Conservation (phyloP, 2,329 filamentous ascomycete genomes). For the Aspergillus puulaauensis region DNA sequence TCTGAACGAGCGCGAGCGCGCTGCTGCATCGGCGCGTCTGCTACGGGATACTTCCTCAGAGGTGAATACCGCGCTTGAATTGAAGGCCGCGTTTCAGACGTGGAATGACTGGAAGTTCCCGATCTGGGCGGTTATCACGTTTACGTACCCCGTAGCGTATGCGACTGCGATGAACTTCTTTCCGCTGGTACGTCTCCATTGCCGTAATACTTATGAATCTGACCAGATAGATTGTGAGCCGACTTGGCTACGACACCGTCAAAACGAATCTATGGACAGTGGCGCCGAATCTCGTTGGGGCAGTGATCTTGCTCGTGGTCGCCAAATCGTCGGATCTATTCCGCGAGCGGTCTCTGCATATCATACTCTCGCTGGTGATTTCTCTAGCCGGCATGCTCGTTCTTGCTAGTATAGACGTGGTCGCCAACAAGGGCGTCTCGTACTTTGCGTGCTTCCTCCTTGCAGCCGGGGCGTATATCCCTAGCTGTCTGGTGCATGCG, state of each 20-base stretch:
- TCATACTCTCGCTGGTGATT: slow-evolving; percentile 40
- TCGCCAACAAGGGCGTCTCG: slow-evolving; percentile 43
- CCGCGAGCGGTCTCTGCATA: slow-evolving; percentile 49
- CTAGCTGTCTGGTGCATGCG: slow-evolving; percentile 48
- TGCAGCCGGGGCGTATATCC: slow-evolving; percentile 45
- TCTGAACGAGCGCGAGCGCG: slow-evolving; percentile 33
- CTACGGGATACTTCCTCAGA: slow-evolving; percentile 48
- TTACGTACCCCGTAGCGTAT: slow-evolving; percentile 52
- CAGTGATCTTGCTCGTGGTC: slow-evolving; percentile 46
- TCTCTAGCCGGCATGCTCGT: slow-evolving; percentile 48
- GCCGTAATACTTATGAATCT: background rate
- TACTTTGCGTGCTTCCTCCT: slow-evolving; percentile 55
- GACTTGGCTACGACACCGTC: slow-evolving; percentile 45
- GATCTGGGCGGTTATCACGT: slow-evolving; percentile 47
- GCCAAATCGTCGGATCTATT: slow-evolving; percentile 47
- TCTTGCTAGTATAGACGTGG: slow-evolving; percentile 44
- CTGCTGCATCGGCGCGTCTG: slow-evolving; percentile 45
- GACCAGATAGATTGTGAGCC: slow-evolving; percentile 38
- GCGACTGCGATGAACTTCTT: slow-evolving; percentile 49
- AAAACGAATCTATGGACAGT: slow-evolving; percentile 53
- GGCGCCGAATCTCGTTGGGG: slow-evolving; percentile 50
- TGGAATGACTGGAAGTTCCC: slow-evolving; percentile 47
- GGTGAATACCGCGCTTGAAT: slow-evolving; percentile 38
- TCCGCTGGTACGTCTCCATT: slow-evolving; percentile 32
- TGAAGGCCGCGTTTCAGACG: slow-evolving; percentile 43